phyloP scores from a whole-genome alignment of 805 yeast species.

The Ogataea trehalophila region DNA sequence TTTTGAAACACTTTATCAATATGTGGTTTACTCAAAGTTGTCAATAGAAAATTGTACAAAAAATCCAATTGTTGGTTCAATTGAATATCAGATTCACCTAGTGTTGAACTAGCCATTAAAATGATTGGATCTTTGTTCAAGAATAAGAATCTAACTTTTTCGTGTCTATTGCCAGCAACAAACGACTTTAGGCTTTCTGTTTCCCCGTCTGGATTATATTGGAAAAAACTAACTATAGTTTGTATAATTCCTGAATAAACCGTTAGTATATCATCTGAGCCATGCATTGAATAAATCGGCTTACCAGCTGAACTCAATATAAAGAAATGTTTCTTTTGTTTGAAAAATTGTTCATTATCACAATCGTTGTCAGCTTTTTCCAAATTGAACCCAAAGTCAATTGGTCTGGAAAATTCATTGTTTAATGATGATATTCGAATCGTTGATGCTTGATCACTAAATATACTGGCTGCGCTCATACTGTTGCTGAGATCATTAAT shows the following conservation, averaged over 20 bases:
- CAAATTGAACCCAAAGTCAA: slow-evolving; percentile 18
- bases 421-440: not conserved
- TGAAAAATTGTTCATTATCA: slow-evolving; percentile 29
- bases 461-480: slow-evolving; percentile 3
- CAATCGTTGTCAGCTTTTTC: slow-evolving; percentile 26
- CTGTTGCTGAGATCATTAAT: not conserved
- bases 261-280: slow-evolving; percentile 59
- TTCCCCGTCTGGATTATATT: slow-evolving; percentile 34
- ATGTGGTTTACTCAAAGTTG: slow-evolving; percentile 78
- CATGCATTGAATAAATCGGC: slow-evolving; percentile 77
- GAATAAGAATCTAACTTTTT: slow-evolving; percentile 50
- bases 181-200: slow-evolving; percentile 44
- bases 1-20: slow-evolving; percentile 62
- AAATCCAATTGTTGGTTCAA: slow-evolving; percentile 62
- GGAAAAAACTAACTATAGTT: slow-evolving; percentile 69
- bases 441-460: slow-evolving; percentile 2
- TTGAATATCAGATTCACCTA: slow-evolving; percentile 48
- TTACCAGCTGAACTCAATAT: slow-evolving; percentile 83
- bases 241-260: slow-evolving; percentile 79
- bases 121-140: slow-evolving; percentile 64
- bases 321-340: slow-evolving; percentile 61
- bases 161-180: slow-evolving; percentile 34
- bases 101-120: slow-evolving; percentile 61
- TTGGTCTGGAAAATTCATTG: slow-evolving; percentile 4
- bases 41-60: slow-evolving; percentile 70